Evolutionary conservation across 106 monocot genomes (phyloP), one percentile per base, ranked within the genome.

Genomic region (Chionographis japonica): DNA sequence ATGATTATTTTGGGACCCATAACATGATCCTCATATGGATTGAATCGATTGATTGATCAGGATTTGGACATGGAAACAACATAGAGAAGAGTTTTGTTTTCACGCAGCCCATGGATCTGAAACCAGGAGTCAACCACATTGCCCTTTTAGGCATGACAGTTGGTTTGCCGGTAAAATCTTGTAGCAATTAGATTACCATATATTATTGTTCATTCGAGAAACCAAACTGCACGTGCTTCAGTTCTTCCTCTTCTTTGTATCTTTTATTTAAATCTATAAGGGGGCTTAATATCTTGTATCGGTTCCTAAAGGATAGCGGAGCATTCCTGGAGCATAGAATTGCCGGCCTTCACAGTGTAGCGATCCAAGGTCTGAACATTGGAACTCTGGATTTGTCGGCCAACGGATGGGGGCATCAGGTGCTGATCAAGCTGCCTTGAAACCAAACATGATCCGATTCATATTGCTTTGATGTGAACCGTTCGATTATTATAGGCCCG

Each of bases 21-120:
- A 4, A 8, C 8, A 4, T 46, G 43, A 46, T 46, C 5, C 43
- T 46, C 52, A 36, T 27, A 36, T 8, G 14, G 9, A 4, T 14
- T 49, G 4, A 13, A 39, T 59, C 42, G 8, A n/a, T n/a, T n/a
- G n/a, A n/a, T n/a, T n/a, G n/a, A 14, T 61, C 78, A 93, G 93
- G 93, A 65, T 42, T 60, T 56, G 89, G 79, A 20, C 93, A 89
- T 62, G 93, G 93, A 35, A 84, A 17, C 71, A 83, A 93, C 15
- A 67, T 86, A 4, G 84, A 86, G 37, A 83, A 81, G 37, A 71
- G 59, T 35, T 89, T 93, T 72, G 65, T 80, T 15, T 72, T 84
- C 67, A 37, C 60, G 12, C 74, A 74, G 76, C 76, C 86, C 2
- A 73, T 83, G 20, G 40, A 51, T 65, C 81, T 93, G 2, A 74